Base-by-base conservation (phyloP, 345 rosid genomes). In the Moricandia arvensis region DNA sequence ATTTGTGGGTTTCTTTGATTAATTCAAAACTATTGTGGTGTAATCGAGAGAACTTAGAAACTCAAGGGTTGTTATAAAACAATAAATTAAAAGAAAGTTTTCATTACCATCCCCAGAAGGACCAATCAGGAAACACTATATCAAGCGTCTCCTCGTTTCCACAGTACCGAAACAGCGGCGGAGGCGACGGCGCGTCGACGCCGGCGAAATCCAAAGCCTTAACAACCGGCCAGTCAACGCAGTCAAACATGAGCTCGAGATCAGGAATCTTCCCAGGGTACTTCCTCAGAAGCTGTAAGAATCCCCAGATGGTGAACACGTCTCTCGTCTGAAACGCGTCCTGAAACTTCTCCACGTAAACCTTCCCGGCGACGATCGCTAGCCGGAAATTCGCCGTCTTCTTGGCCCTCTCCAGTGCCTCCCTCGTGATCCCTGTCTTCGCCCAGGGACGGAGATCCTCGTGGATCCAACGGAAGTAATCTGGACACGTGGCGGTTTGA, bases 31-130 rank as follows among this genome's bases (percentile, higher is more conserved):
- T 65, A 13, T 30, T 59, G 8, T 2, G 15, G 65, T 78, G 30
- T n/a, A 43, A 59, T 0, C 8, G 24, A 34, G 10, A 71, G 0
- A 77, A 35, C 18, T 24, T 43, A 0, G 0, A 4, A 66, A 21
- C 62, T 24, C n/a, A 77, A 0, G 12, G 61, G 54, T 29, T n/a
- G 49, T n/a, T 41, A 17, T 9, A 13, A 8, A 7, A 2, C 12
- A 55, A 55, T 24, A 41, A 37, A 29, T 2, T 29, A 29, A 34
- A 41, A 43, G 3, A 6, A 59, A 26, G 10, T 26, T n/a, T 4
- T 8, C 8, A 38, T 67, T 73, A 93, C 98, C 98, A 91, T 78
- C 98, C 98, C 98, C 98, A 93, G 54, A 87, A 91, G 60, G 98
- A 84, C 98, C 98, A 93, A 68, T 93, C 97, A 7, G 98, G 98